A percentile compares a stretch with the other conserved stretches of the same genome.
Conservation (phyloP, 2,329 filamentous ascomycete genomes). For the Aspergillus sp. region DNA sequence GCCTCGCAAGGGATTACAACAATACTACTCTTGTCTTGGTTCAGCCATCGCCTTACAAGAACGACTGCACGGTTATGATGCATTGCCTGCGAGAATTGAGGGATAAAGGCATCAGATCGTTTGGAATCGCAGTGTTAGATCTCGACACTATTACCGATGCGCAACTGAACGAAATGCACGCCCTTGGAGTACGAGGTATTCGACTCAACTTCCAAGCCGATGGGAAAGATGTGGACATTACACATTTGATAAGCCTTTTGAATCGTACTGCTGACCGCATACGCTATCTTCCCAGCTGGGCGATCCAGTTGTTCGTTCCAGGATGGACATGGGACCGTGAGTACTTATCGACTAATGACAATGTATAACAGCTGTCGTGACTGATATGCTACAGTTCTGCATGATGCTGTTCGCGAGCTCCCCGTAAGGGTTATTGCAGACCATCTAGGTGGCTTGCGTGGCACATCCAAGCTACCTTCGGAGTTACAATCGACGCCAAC, state of each 20-base stretch:
- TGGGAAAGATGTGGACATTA: neutral
- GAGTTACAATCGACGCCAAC: neutral
- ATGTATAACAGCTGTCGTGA: too few species aligned
- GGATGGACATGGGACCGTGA: constrained; percentile 3
- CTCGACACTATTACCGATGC: neutral
- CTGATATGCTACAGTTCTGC: neutral
- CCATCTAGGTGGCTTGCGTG: constrained; percentile 5
- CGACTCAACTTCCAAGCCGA: constrained; percentile 7
- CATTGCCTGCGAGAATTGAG: constrained; percentile 3
- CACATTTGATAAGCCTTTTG: neutral
- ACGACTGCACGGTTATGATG: neutral
- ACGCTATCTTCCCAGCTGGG: neutral
- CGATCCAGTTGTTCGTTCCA: constrained; percentile 9
- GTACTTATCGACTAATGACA: neutral
- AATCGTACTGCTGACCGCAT: neutral
- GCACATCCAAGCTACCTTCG: neutral
- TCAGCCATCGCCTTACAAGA: constrained; percentile 4
- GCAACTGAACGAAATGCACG: neutral
- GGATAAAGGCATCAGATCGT: neutral
- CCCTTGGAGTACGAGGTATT: neutral
- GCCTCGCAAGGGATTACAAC: neutral
- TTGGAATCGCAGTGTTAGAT: constrained; percentile 1
- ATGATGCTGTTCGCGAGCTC: neutral
- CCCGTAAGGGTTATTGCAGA: constrained; percentile 3
- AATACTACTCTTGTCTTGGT: neutral